Evolutionary conservation across 202 grass and related monocot genomes (phyloP).

Genomic region (Zoysia matrella): DNA sequence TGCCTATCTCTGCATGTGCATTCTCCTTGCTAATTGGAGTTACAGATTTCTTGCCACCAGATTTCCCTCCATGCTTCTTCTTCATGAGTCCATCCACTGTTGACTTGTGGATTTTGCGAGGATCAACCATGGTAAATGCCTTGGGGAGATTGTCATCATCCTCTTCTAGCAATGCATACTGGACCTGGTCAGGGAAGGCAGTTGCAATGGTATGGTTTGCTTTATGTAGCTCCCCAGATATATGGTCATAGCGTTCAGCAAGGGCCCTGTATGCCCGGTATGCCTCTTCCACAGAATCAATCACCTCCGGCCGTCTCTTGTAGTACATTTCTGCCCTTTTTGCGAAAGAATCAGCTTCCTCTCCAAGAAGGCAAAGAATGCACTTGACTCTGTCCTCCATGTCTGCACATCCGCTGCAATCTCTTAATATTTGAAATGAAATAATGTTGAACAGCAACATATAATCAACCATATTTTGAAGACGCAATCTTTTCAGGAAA

Average conservation of each 20-base stretch:
- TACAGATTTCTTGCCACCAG: constrained; percentile 11
- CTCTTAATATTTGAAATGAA: constrained; percentile 2
- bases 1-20: constrained; percentile 66
- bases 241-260: constrained; percentile 87
- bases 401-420: constrained; percentile 49
- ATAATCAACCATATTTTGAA: not conserved
- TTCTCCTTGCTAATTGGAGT: constrained; percentile 55
- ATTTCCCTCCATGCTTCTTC: constrained; percentile 54
- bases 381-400: constrained; percentile 84
- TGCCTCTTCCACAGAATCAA: constrained; percentile 80
- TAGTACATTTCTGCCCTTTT: constrained; percentile 97
- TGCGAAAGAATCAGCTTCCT: constrained; percentile 87
- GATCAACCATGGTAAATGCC: constrained; percentile 69
- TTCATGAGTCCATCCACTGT: constrained; percentile 78
- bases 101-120: constrained; percentile 73
- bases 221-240: constrained; percentile 93
- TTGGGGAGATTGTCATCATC: constrained; percentile 79
- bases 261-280: constrained; percentile 81
- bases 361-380: constrained; percentile 81
- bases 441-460: not conserved
- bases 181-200: constrained; percentile 92
- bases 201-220: constrained; percentile 95
- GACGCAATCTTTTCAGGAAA: not conserved
- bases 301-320: constrained; percentile 79
- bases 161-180: constrained; percentile 87